Evolutionary conservation across 805 yeast species (phyloP).

Genomic region (Cyberlindnera euphorbiae): DNA sequence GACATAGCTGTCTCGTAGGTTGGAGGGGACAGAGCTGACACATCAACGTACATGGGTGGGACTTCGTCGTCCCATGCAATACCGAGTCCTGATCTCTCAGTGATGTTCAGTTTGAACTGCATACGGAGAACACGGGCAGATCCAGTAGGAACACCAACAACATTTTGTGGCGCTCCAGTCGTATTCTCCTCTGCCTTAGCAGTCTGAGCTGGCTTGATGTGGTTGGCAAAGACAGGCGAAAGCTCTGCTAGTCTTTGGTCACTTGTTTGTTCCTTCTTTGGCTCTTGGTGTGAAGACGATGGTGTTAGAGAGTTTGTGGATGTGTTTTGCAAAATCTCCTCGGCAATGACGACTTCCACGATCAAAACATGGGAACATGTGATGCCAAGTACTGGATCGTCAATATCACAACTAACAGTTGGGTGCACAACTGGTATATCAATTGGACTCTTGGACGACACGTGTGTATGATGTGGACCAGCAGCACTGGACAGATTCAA

Average conservation of each 20-base stretch:
- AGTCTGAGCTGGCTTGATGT: constrained; percentile 25
- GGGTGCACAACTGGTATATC: constrained; percentile 24
- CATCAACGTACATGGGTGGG: constrained; percentile 92
- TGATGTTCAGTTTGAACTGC: constrained; percentile 82
- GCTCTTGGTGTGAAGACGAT: constrained; percentile 23
- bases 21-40: constrained; percentile 83
- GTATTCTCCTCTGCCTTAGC: constrained; percentile 18
- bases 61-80: constrained; percentile 99
- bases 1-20: constrained; percentile 45
- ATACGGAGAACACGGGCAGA: constrained; percentile 91
- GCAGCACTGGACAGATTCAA: constrained; percentile 53
- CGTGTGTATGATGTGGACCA: constrained; percentile 39
- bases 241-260: constrained; percentile 41
- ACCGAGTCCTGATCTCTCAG: constrained; percentile 93
- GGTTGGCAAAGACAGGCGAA: constrained; percentile 38
- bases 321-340: constrained; percentile 57
- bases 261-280: constrained; percentile 9
- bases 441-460: constrained; percentile 38
- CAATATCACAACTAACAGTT: constrained; percentile 73
- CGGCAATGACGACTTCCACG: constrained; percentile 91
- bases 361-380: constrained; percentile 71
- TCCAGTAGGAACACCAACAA: constrained; percentile 79
- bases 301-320: constrained; percentile 30
- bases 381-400: constrained; percentile 76
- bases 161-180: constrained; percentile 4